These are phyloP conservation scores for Leccinum broughii DNA, from an alignment of 768 basidiomycete species.

Conservation along the genomic window DNA sequence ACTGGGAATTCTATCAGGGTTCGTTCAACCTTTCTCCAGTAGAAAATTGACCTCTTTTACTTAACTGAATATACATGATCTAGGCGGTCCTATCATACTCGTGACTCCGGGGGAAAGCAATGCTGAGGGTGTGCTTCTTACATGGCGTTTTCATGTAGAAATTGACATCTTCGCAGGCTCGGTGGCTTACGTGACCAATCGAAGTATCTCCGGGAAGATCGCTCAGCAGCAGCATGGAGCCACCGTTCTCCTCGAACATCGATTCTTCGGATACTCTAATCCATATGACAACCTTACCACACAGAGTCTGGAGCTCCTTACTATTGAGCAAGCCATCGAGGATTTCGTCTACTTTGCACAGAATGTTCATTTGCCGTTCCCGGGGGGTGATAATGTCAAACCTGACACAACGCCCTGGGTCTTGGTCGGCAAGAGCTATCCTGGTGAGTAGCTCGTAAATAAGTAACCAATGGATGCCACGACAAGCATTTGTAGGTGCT, in stretches of 20 bases:
- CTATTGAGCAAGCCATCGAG: constrained; percentile 73
- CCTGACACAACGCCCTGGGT: constrained; percentile 51
- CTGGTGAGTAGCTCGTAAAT: constrained; percentile 21
- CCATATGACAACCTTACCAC: constrained; percentile 62
- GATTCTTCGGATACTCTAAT: constrained; percentile 75
- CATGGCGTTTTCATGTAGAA: background rate
- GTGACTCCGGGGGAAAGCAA: constrained; percentile 67
- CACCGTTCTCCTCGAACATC: constrained; percentile 66
- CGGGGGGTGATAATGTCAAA: constrained; percentile 60
- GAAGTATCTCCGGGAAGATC: constrained; percentile 61
- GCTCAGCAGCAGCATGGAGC: constrained; percentile 66
- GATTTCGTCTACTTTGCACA: constrained; percentile 71
- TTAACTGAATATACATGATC: background rate
- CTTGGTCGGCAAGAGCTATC: constrained; percentile 43
- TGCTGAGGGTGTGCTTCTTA: constrained; percentile 39
- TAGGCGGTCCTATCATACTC: constrained; percentile 31
- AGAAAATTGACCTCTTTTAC: background rate
- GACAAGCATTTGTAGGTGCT: constrained; percentile 29
- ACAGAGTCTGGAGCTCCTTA: constrained; percentile 58
- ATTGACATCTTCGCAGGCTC: constrained; percentile 21
- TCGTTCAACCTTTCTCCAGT: background rate
- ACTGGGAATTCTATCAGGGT: constrained; percentile 68
- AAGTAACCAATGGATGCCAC: background rate
- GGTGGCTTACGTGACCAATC: constrained; percentile 59
- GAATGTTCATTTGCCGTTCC: constrained; percentile 66